phyloP scores from a whole-genome alignment of 2,329 filamentous ascomycete species.

The Trichoderma harzianum region DNA sequence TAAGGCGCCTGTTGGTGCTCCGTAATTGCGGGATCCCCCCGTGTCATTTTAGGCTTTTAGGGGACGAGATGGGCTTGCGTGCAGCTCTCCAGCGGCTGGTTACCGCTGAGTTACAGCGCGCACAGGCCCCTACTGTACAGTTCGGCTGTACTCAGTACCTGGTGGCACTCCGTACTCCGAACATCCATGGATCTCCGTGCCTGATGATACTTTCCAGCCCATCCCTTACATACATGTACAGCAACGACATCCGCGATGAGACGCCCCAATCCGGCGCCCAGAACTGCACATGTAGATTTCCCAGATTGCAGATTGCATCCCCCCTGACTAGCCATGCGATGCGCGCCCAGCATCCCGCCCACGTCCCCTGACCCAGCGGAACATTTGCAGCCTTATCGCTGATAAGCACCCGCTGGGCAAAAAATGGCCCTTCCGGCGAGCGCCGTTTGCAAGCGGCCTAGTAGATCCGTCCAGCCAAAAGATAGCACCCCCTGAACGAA shows the following conservation, averaged over 20 bases:
- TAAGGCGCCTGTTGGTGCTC: background rate
- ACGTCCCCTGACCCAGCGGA: slow-evolving; percentile 1
- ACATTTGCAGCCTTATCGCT: background rate
- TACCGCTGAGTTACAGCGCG: background rate
- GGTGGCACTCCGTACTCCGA: too few species aligned
- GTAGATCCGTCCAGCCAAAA: background rate
- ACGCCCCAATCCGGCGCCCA: background rate
- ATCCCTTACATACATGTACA: background rate
- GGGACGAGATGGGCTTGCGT: background rate
- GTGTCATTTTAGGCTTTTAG: background rate
- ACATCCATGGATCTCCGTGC: background rate
- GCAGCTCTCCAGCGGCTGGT: background rate
- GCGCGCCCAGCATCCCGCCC: background rate
- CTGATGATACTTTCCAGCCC: background rate
- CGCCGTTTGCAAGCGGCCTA: background rate
- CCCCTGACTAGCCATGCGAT: background rate
- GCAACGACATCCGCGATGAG: background rate
- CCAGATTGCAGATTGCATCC: background rate
- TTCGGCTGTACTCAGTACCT: background rate
- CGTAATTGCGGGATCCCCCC: background rate
- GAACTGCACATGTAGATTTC: background rate
- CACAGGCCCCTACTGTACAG: background rate
- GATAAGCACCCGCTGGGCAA: background rate
- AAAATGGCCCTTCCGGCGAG: background rate
- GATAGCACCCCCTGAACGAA: background rate